phyloP scores from a whole-genome alignment of 139 green algal genomes.

The Volvox reticuliferus region DNA sequence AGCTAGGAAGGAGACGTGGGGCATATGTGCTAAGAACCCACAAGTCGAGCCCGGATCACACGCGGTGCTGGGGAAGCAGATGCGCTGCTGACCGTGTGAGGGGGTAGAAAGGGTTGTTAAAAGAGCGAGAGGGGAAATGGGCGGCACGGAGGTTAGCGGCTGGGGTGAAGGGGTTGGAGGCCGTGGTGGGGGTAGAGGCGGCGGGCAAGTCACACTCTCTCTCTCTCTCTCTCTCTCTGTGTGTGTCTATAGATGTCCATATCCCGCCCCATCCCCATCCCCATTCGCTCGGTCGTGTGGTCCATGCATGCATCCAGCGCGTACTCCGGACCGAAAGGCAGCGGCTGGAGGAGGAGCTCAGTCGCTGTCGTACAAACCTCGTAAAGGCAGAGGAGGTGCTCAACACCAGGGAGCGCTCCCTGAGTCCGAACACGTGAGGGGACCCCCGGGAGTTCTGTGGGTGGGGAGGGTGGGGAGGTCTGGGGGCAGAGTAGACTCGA shows the following conservation, averaged over 20 bases:
- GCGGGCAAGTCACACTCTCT: background rate
- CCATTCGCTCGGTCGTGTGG: background rate
- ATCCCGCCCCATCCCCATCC: background rate
- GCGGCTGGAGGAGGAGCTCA: constrained; percentile 22
- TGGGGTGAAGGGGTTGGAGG: too few relatives aligned
- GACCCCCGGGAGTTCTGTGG: background rate
- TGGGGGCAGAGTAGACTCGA: too few relatives aligned
- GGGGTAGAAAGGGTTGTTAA: too few relatives aligned
- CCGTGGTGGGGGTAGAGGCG: too few relatives aligned
- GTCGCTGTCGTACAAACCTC: constrained; percentile 21
- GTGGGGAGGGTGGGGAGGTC: background rate
- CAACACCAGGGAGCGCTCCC: constrained; percentile 35
- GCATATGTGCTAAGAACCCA: background rate
- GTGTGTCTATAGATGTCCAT: background rate
- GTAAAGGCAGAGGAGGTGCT: constrained; percentile 48
- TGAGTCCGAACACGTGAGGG: constrained; percentile 45
- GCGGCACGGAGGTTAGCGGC: too few relatives aligned
- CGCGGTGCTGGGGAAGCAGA: background rate
- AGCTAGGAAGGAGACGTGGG: background rate
- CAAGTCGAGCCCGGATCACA: background rate
- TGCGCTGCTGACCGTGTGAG: too few relatives aligned
- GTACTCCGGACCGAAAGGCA: constrained; percentile 1
- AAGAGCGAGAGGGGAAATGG: too few relatives aligned
- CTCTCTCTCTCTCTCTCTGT: background rate
- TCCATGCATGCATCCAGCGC: background rate